Percentiles rank a stretch among this genome's conserved stretches.
Evolutionary conservation across 768 basidiomycete species (phyloP).

Genomic region (Suillus alpinus): DNA sequence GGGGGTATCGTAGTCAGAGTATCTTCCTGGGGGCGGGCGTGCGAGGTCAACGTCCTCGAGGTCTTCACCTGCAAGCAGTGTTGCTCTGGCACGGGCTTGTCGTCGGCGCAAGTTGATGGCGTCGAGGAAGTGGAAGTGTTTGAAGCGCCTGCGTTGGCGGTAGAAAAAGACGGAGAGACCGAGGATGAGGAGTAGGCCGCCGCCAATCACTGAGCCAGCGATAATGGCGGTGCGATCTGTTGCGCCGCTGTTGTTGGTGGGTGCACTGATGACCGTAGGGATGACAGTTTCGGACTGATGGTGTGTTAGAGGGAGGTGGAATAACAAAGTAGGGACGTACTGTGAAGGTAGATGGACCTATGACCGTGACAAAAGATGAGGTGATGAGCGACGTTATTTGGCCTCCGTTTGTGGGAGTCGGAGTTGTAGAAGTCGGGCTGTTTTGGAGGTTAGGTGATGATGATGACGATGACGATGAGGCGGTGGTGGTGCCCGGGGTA

Average conservation of each 20-base stretch:
- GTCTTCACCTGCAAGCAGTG: constrained; percentile 25
- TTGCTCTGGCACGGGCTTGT: constrained; percentile 17
- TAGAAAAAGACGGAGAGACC: constrained; percentile 36
- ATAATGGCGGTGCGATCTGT: constrained; percentile 38
- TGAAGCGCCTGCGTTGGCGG: constrained; percentile 36
- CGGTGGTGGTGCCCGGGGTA: background rate
- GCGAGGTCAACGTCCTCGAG: constrained; percentile 12
- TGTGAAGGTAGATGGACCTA: constrained; percentile 12
- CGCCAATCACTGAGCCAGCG: constrained; percentile 39
- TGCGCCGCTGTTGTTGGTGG: background rate
- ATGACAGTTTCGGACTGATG: constrained; percentile 14
- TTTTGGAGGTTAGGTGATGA: background rate
- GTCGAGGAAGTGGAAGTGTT: constrained; percentile 28
- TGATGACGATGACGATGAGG: background rate
- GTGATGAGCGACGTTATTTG: constrained; percentile 10
- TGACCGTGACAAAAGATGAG: constrained; percentile 15
- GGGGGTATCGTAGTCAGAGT: constrained; percentile 20
- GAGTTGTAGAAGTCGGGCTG: constrained; percentile 1
- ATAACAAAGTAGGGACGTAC: constrained; percentile 14
- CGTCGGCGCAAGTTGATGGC: constrained; percentile 24
- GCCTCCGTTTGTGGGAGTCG: constrained; percentile 6
- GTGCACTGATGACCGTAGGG: constrained; percentile 18
- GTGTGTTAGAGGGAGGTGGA: background rate
- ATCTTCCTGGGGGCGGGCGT: constrained; percentile 9
- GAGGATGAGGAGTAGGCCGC: constrained; percentile 34